Conservation (phyloP, 2,329 filamentous ascomycete genomes). For the Fusarium tanahbumbuense region DNA sequence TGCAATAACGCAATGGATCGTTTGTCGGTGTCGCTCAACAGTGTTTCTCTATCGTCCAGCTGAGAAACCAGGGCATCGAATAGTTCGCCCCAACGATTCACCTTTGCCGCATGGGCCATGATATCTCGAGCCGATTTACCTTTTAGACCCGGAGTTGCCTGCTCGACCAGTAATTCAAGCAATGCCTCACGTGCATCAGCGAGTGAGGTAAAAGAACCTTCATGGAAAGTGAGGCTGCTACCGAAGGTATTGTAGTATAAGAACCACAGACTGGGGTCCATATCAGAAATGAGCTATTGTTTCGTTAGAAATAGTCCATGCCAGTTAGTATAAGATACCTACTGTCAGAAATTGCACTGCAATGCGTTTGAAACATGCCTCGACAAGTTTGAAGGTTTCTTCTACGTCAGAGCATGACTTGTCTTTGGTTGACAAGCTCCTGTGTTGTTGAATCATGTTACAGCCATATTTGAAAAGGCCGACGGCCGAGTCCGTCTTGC, state of each 20-base stretch:
- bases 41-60: rapidly evolving
- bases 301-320: rapidly evolving
- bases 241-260: conserved; percentile 6
- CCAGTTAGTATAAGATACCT: rapidly evolving
- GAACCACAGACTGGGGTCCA: neutral
- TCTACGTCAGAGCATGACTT: neutral
- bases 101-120: neutral
- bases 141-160: conserved; percentile 20
- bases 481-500: conserved; percentile 25
- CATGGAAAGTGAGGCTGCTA: rapidly evolving
- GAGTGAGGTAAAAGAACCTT: conserved; percentile 3
- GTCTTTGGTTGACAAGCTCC: rapidly evolving
- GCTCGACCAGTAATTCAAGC: conserved; percentile 20
- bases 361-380: conserved; percentile 19
- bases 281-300: conserved; percentile 16
- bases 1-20: conserved; percentile 23
- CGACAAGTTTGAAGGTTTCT: neutral
- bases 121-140: neutral
- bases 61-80: conserved; percentile 6
- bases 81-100: conserved; percentile 6
- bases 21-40: neutral
- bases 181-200: conserved; percentile 14
- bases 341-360: conserved; percentile 24
- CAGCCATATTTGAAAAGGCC: conserved; percentile 30
- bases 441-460: conserved; percentile 23